phyloP scores from a whole-genome alignment of 2,329 filamentous ascomycete species.

The Polychaeton citri region DNA sequence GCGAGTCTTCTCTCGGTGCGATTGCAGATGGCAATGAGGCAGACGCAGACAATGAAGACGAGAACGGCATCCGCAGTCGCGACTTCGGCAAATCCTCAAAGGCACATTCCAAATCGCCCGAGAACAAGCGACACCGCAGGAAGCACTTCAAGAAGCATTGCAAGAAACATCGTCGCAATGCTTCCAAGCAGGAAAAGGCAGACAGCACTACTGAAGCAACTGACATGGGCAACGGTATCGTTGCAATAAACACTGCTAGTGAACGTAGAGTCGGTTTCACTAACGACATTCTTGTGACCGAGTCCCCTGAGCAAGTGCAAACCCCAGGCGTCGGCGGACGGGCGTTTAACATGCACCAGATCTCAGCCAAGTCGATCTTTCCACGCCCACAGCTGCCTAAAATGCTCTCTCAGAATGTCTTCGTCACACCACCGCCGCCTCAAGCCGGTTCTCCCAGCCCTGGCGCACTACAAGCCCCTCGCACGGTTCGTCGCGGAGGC shows the following conservation, averaged over 20 bases:
- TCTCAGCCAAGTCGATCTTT: conserved; percentile 37
- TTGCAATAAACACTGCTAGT: not conserved
- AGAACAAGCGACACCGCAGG: conserved; percentile 29
- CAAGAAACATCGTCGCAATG: conserved; percentile 33
- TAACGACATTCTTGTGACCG: conserved; percentile 20
- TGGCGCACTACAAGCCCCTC: conserved; percentile 3
- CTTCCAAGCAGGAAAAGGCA: conserved; percentile 22
- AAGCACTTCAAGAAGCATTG: conserved; percentile 29
- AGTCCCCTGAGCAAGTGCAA: conserved; percentile 1
- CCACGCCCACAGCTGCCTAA: conserved; percentile 46
- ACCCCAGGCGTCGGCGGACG: conserved; percentile 7
- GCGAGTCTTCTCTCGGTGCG: conserved; percentile 23
- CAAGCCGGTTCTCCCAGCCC: conserved; percentile 7
- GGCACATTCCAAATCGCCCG: conserved; percentile 18
- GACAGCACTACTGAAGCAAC: conserved; percentile 14
- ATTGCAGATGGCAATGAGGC: conserved; percentile 43
- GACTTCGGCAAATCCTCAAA: conserved; percentile 30
- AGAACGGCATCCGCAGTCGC: conserved; percentile 23
- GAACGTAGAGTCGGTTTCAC: conserved; percentile 26
- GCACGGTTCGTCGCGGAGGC: conserved; percentile 4
- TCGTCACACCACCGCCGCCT: conserved; percentile 32
- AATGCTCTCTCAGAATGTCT: conserved; percentile 59
- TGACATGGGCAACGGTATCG: conserved; percentile 5
- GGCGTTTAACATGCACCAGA: conserved; percentile 24
- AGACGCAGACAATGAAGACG: conserved; percentile 31